Evolutionary conservation across 345 rosid species (phyloP).

Genomic region (Aegle marmelos): DNA sequence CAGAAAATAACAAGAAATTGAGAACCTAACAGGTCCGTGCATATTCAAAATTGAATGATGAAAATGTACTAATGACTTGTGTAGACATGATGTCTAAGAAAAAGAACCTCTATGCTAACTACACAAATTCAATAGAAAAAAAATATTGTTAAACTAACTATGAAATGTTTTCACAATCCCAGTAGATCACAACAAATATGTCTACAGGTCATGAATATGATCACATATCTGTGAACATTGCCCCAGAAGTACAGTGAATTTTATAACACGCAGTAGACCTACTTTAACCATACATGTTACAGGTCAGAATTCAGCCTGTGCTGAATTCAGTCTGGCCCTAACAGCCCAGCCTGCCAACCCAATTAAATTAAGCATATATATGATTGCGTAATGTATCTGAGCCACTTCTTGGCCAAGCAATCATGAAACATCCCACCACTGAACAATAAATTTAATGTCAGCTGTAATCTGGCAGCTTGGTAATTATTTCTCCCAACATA

Average conservation of each 20-base stretch:
- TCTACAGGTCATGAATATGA: background rate
- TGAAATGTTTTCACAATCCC: background rate
- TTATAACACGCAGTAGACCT: background rate
- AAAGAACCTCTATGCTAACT: background rate
- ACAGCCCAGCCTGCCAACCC: background rate
- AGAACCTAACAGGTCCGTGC: background rate
- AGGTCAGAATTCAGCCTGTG: background rate
- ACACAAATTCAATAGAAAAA: background rate
- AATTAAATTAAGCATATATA: background rate
- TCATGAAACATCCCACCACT: background rate
- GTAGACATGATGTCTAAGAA: background rate
- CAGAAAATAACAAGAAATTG: background rate
- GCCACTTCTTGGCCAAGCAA: background rate
- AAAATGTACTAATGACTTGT: background rate
- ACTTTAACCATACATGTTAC: background rate
- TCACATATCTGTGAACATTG: background rate
- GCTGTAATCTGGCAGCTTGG: background rate
- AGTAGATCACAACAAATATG: background rate
- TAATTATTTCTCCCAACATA: background rate
- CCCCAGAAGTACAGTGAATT: background rate
- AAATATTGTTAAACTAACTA: background rate
- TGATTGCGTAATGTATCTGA: background rate
- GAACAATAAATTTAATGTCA: background rate
- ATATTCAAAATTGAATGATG: background rate
- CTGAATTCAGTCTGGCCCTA: background rate